Percentiles rank a stretch among this genome's conserved stretches.
Evolutionary conservation across 2,329 filamentous ascomycete species (phyloP).

Genomic region (Nemania bipapillata): DNA sequence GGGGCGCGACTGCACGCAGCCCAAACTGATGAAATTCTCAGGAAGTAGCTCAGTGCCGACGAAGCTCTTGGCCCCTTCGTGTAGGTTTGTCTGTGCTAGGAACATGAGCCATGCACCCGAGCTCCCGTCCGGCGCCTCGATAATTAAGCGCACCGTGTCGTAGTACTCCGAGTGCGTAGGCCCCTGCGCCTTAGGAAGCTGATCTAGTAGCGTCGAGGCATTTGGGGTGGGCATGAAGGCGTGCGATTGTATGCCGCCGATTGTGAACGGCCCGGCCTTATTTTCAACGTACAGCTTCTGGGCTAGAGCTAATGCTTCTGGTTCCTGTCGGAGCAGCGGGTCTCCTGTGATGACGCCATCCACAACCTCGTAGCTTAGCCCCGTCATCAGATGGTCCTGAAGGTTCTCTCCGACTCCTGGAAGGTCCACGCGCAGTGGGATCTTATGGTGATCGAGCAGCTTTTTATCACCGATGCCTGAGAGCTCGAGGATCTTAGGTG

Average conservation of each 20-base stretch:
- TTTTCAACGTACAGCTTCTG: constrained; percentile 39
- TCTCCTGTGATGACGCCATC: constrained; percentile 33
- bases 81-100: constrained; percentile 42
- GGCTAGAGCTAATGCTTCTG: constrained; percentile 34
- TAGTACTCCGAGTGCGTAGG: constrained; percentile 29
- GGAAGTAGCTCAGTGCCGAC: constrained; percentile 36
- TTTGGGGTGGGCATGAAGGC: constrained; percentile 43
- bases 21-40: constrained; percentile 39
- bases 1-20: constrained; percentile 58
- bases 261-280: constrained; percentile 42
- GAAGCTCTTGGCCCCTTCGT: constrained; percentile 44
- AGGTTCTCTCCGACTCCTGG: constrained; percentile 39
- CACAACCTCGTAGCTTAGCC: constrained; percentile 35
- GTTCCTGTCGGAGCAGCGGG: constrained; percentile 35
- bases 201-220: constrained; percentile 30
- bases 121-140: constrained; percentile 35
- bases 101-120: constrained; percentile 44
- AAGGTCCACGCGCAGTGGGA: constrained; percentile 20
- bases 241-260: constrained; percentile 39
- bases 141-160: constrained; percentile 35
- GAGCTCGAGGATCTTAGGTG: constrained; percentile 42
- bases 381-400: constrained; percentile 37
- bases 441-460: constrained; percentile 15
- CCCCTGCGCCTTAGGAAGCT: constrained; percentile 14
- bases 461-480: constrained; percentile 38